Evolutionary conservation across 2,329 filamentous ascomycete genomes (phyloP), one percentile per base, ranked within the genome.

Genomic region (Alternaria solani): DNA sequence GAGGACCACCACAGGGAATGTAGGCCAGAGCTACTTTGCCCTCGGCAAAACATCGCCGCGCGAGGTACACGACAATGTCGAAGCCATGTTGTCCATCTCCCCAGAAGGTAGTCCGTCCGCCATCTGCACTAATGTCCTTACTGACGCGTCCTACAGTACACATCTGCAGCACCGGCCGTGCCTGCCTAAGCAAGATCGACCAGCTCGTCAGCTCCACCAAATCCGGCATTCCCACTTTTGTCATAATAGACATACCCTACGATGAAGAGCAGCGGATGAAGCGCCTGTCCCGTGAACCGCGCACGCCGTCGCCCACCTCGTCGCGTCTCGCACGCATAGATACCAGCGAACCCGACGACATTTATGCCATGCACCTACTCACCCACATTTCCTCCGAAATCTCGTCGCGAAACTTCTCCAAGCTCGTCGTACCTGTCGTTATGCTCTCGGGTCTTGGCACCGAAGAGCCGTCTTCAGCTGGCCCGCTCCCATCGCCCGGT

Each of bases 171-270:
- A 77, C 79, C 30, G 79, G 79, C 62, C 62, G 72, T 32, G 72
- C 78, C 25, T 80, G 76, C 61, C 67, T 81, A 30, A 61, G 69
- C 52, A 79, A 76, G 53, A 73, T 81, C 30, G 54, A 72, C 26
- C 71, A 78, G 38, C 70, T 80, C 30, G 68, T 75, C 55, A 70
- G 79, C 9, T 69, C 73, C 8, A 65, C 63, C 53, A 71, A 71
- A 51, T 70, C 71, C 55, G 74, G 70, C 51, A 69, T 72, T 23
- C 79, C 79, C 0, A 80, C 75, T 20, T 72, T 81, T 51, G 73
- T 81, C 18, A 75, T 81, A 32, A 80, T 81, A 61, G 79, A 81
- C 57, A 71, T 81, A 12, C 79, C 79, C 1, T 80, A 79, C 65
- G 78, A 80, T 55, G 78, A 81, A 64, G 79, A 81, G 52, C 73